phyloP scores from a whole-genome alignment of 805 yeast genomes.

The Nakazawaea molendinolei region DNA sequence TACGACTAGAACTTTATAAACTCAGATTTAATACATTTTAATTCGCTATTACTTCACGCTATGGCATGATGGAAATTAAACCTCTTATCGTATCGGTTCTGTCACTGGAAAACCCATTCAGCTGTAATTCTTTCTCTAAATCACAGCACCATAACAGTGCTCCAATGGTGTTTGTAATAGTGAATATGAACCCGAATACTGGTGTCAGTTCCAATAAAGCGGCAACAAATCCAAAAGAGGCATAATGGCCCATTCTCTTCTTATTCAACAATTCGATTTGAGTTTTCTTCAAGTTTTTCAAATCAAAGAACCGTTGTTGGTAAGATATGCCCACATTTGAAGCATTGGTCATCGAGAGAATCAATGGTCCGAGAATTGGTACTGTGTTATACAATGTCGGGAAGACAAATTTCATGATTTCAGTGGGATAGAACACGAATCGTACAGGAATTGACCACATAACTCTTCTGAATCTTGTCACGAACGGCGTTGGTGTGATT shows the following conservation, averaged over 20 bases:
- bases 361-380: slow-evolving; percentile 27
- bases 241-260: slow-evolving; percentile 30
- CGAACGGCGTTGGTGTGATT: slow-evolving; percentile 23
- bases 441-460: slow-evolving; percentile 21
- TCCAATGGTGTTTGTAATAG: slow-evolving; percentile 53
- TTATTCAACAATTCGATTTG: slow-evolving; percentile 28
- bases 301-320: slow-evolving; percentile 19
- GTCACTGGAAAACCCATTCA: slow-evolving; percentile 1
- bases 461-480: slow-evolving; percentile 22
- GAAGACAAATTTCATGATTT: slow-evolving; percentile 1
- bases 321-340: slow-evolving; percentile 22
- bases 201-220: slow-evolving; percentile 50
- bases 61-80: slow-evolving; percentile 3
- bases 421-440: slow-evolving; percentile 5
- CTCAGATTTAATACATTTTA: too few relatives aligned
- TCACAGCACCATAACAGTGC: slow-evolving; percentile 60
- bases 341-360: slow-evolving; percentile 20
- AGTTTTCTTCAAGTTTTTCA: slow-evolving; percentile 26
- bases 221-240: slow-evolving; percentile 46
- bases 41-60: not conserved
- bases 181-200: slow-evolving; percentile 42
- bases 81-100: slow-evolving; percentile 11
- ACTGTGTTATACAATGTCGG: slow-evolving; percentile 13
- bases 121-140: slow-evolving; percentile 19
- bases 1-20: too few relatives aligned